Percentiles rank a stretch among this genome's conserved stretches.
Evolutionary conservation across 768 basidiomycete genomes (phyloP).

Genomic region (Suillus bovinus): DNA sequence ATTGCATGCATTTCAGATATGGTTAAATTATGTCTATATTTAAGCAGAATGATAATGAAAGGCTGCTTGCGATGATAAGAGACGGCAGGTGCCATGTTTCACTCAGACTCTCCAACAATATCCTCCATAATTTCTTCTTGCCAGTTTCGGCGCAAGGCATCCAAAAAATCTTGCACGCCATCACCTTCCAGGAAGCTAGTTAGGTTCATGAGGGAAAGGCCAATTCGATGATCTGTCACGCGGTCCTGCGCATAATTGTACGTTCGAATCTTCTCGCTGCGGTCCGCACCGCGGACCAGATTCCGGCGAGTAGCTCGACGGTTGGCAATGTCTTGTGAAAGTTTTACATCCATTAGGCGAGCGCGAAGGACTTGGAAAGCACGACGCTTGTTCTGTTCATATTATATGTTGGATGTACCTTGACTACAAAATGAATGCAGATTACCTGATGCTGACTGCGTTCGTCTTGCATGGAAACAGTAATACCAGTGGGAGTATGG

Average conservation of each 20-base stretch:
- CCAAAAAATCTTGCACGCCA: conserved; percentile 56
- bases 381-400: conserved; percentile 77
- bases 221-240: conserved; percentile 90
- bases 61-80: neutral
- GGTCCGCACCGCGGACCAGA: conserved; percentile 79
- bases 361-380: conserved; percentile 90
- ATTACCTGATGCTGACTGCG: conserved; percentile 90
- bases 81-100: neutral
- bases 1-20: neutral
- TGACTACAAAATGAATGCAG: neutral
- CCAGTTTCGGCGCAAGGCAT: conserved; percentile 55
- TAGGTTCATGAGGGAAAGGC: conserved; percentile 70
- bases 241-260: conserved; percentile 95
- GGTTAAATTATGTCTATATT: neutral
- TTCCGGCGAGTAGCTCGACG: conserved; percentile 67
- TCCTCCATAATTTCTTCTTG: conserved; percentile 58
- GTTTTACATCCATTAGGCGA: conserved; percentile 79
- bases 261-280: conserved; percentile 94
- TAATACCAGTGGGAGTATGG: conserved; percentile 89
- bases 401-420: neutral
- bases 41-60: conserved; percentile 11
- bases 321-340: conserved; percentile 67
- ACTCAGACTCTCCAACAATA: conserved; percentile 34
- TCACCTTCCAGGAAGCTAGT: conserved; percentile 66
- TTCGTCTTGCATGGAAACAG: conserved; percentile 98